Percentiles rank a stretch among this genome's conserved stretches.
phyloP scores from a whole-genome alignment of 225 moss, liverwort and hornwort species.

The Bryoerythrophyllum caledonicum region DNA sequence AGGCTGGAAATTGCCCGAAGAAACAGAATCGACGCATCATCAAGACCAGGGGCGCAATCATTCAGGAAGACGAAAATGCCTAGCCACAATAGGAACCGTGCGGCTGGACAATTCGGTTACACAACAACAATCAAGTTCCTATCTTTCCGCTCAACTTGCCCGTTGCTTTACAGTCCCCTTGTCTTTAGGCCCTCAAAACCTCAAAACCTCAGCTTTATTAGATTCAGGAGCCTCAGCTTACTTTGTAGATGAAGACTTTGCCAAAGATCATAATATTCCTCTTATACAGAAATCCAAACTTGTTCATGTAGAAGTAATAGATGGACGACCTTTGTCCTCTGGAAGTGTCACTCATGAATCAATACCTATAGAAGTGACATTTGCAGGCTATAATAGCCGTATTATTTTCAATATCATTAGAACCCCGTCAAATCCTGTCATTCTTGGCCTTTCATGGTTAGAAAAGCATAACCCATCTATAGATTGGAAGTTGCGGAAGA shows the following conservation, averaged over 20 bases:
- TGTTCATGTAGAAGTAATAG: neutral
- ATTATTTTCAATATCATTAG: neutral
- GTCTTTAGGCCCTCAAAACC: neutral
- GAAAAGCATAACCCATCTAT: neutral
- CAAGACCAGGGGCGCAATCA: neutral
- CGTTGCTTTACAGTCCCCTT: neutral
- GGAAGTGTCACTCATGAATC: neutral
- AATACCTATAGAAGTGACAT: neutral
- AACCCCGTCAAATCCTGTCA: neutral
- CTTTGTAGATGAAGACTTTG: neutral
- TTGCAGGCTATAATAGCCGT: neutral
- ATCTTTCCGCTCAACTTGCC: neutral
- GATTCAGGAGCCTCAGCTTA: neutral
- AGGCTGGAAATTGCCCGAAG: neutral
- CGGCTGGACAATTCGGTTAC: neutral
- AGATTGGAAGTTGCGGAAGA: neutral
- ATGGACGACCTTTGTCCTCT: neutral
- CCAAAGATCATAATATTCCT: neutral
- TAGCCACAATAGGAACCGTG: neutral
- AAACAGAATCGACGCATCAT: neutral
- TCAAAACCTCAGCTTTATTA: neutral
- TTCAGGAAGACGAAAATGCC: neutral
- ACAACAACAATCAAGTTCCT: neutral
- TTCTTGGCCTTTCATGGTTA: neutral
- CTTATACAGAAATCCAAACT: neutral